A percentile compares a stretch with the other conserved stretches of the same genome.
phyloP scores from a whole-genome alignment of 106 monocot genomes.

The Acorus calamus region DNA sequence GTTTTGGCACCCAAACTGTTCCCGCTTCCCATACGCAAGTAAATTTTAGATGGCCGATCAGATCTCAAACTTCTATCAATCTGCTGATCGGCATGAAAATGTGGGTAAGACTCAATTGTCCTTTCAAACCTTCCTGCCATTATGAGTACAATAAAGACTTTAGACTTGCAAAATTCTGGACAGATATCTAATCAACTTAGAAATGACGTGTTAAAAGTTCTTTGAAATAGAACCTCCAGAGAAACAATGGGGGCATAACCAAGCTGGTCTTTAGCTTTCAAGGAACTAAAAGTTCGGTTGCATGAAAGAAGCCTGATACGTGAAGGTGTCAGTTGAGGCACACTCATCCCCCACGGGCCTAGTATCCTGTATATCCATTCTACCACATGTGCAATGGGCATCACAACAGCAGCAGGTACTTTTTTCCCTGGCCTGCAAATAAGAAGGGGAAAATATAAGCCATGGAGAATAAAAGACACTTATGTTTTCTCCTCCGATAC shows the following conservation, averaged over 20 bases:
- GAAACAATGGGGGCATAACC: constrained; percentile 85
- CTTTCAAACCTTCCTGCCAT: constrained; percentile 76
- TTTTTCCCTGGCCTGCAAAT: constrained; percentile 74
- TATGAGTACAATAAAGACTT: too few species aligned
- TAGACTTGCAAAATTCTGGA: too few species aligned
- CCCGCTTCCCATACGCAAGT: constrained; percentile 54
- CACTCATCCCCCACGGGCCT: constrained; percentile 75
- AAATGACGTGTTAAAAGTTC: too few species aligned
- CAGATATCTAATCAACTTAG: too few species aligned
- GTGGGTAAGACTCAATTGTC: constrained; percentile 68
- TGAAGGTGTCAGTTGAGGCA: constrained; percentile 92
- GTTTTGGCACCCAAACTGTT: constrained; percentile 34
- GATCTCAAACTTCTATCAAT: constrained; percentile 12
- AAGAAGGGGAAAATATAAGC: too few species aligned
- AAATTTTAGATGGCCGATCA: constrained; percentile 85
- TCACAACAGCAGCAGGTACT: constrained; percentile 67
- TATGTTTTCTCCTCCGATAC: too few species aligned
- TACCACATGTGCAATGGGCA: constrained; percentile 77
- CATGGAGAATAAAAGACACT: too few species aligned
- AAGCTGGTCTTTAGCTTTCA: constrained; percentile 73
- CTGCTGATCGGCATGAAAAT: constrained; percentile 36
- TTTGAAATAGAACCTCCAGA: constrained; percentile 55
- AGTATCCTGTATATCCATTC: constrained; percentile 66
- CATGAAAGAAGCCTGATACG: constrained; percentile 90
- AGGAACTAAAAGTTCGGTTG: constrained; percentile 73